These are phyloP conservation scores for Microthyrium microscopicum DNA, from an alignment of 2,329 filamentous ascomycete genomes.

Conservation along the genomic window DNA sequence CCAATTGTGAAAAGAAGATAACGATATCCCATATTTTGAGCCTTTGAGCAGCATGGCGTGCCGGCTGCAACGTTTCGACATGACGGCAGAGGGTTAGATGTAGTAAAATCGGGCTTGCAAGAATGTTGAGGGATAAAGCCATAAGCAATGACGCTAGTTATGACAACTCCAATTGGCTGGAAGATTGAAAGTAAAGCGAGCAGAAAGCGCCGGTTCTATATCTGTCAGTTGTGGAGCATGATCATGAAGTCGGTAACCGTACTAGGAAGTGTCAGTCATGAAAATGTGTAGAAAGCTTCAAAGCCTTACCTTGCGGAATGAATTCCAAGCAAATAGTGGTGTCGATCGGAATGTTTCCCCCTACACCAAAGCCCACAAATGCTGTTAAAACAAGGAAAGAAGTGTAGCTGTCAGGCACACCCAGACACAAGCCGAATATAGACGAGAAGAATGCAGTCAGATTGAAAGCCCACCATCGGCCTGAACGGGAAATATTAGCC, in stretches of 20 bases:
- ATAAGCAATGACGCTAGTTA: constrained; percentile 46
- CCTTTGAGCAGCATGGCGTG: constrained; percentile 30
- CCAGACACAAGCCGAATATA: constrained; percentile 52
- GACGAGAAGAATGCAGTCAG: constrained; percentile 58
- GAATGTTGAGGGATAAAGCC: constrained; percentile 51
- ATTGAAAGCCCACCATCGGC: constrained; percentile 58
- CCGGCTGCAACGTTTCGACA: constrained; percentile 22
- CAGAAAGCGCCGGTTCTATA: constrained; percentile 35
- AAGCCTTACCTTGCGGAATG: constrained; percentile 20
- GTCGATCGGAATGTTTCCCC: constrained; percentile 41
- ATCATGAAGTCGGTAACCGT: too few species aligned
- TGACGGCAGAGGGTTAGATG: constrained; percentile 25
- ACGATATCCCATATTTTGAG: constrained; percentile 59
- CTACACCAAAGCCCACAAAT: constrained; percentile 60
- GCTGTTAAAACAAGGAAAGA: constrained; percentile 46
- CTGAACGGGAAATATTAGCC: not conserved
- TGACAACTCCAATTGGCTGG: constrained; percentile 22
- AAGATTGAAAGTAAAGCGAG: constrained; percentile 39
- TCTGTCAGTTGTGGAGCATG: too few species aligned
- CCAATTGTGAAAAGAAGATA: constrained; percentile 57
- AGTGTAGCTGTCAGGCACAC: constrained; percentile 35
- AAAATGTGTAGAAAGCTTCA: too few species aligned
- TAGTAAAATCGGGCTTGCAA: constrained; percentile 35
- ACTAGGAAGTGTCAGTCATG: too few species aligned
- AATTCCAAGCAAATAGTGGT: constrained; percentile 38